Base-by-base conservation (phyloP, 2,329 filamentous ascomycete genomes). In the Phyllosticta citrichinensis region DNA sequence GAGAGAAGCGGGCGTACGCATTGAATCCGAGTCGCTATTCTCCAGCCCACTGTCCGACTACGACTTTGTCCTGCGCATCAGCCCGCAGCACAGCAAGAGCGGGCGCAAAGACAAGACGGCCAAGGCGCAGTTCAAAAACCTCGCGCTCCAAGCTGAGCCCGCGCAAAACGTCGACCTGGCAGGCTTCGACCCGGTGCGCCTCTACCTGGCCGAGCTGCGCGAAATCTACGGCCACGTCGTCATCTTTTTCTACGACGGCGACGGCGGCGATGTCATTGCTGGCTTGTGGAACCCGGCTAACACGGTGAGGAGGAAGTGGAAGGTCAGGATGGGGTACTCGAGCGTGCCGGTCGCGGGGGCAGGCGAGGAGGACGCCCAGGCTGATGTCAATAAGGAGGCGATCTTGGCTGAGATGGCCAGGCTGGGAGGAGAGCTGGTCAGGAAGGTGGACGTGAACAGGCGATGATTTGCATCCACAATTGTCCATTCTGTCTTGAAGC, bases 1-100 rank as follows among this genome's bases (percentile, higher is more conserved):
- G n/a, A 61, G 66, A 9, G 61, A 64, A 25, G 65, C 70, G 53
- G 63, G 64, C 25, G 30, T 71, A 1, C 57, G 62, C 5, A 68
- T 77, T 1, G 52, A 86, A 55, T 74, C 81, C 1, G 75, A 78
- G 33, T 73, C 77, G 1, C 79, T 97, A 9, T 97, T 97, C 75
- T 78, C 82, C n/a, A 80, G 87, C 2, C 83, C 87, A 0, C 78
- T 90, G 5, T 74, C 75, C 10, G 91, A 96, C 65, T 99, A 92
- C 72, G 91, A 97, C 71, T 87, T 97, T 64, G 76, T 93, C n/a
- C 78, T 99, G 60, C 83, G 87, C 68, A 77, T 97, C 20, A 82
- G 83, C 17, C 66, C 80, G 33, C 84, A 82, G 65, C 76, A 76
- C 56, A 70, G 82, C 53, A 77, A 64, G 51, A 27, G 63, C 30